Conservation (phyloP, 352 stramenopile genomes). For the Globisporangium carolinianum region DNA sequence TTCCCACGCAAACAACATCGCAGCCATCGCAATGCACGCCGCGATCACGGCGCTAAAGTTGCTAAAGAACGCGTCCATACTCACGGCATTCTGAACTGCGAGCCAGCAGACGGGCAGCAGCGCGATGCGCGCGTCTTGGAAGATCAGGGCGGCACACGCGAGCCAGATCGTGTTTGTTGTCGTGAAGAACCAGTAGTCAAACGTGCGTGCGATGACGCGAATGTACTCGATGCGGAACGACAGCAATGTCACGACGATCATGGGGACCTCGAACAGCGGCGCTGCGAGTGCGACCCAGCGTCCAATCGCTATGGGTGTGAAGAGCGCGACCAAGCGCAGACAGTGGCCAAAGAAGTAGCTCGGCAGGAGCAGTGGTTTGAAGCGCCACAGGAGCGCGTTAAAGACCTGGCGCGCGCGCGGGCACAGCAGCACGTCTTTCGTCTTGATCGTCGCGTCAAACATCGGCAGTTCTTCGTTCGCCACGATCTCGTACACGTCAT, state of each 20-base stretch:
- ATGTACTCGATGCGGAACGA: slow-evolving; percentile 11
- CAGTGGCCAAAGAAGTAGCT: slow-evolving; percentile 3
- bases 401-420: not conserved
- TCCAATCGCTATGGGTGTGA: not conserved
- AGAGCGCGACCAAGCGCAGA: slow-evolving; percentile 6
- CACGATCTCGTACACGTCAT: slow-evolving; percentile 12
- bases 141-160: not conserved
- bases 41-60: slow-evolving; percentile 4
- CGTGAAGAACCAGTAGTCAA: slow-evolving; percentile 10
- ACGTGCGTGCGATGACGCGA: slow-evolving; percentile 2
- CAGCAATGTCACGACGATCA: slow-evolving; percentile 4
- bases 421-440: slow-evolving; percentile 4
- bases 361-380: not conserved
- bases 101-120: slow-evolving; percentile 6
- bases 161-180: slow-evolving; percentile 2
- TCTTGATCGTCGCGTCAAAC: slow-evolving; percentile 8
- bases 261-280: not conserved
- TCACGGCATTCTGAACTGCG: slow-evolving; percentile 1
- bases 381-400: slow-evolving; percentile 1
- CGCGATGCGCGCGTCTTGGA: slow-evolving; percentile 6
- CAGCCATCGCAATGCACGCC: not conserved
- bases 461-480: slow-evolving; percentile 4
- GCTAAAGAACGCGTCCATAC: slow-evolving; percentile 10
- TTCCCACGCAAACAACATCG: slow-evolving; percentile 4
- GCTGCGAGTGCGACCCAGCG: slow-evolving; percentile 8